Conservation (phyloP, 1,284 basidiomycete species). For the Fomitopsis pinicola region DNA sequence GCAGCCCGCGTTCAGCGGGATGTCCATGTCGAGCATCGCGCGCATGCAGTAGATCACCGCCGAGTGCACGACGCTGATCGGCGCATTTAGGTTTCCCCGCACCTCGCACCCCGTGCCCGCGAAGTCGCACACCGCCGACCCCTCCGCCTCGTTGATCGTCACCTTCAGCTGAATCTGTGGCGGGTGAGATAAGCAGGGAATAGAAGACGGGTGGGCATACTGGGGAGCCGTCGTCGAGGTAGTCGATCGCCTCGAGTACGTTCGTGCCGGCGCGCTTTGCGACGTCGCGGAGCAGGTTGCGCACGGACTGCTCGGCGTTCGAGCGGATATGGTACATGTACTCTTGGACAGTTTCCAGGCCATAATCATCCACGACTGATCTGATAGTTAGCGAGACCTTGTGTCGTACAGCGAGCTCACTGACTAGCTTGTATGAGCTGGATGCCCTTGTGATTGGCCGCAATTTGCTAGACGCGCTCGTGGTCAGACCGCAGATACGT, state of each 20-base stretch:
- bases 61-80: conserved; percentile 85
- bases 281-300: conserved; percentile 80
- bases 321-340: conserved; percentile 90
- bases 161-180: conserved; percentile 74
- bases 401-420: conserved; percentile 8
- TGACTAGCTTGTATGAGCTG: conserved; percentile 74
- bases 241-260: conserved; percentile 68
- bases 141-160: conserved; percentile 72
- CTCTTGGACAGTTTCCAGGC: conserved; percentile 82
- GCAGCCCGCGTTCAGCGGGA: conserved; percentile 93
- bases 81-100: conserved; percentile 86
- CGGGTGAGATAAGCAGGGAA: conserved; percentile 1
- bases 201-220: conserved; percentile 33
- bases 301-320: conserved; percentile 89
- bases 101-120: conserved; percentile 87
- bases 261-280: conserved; percentile 63
- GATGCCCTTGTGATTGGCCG: conserved; percentile 93
- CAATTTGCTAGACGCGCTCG: conserved; percentile 69
- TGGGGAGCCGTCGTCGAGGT: conserved; percentile 87
- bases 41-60: conserved; percentile 96
- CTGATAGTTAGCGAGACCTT: neutral
- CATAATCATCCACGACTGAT: conserved; percentile 82
- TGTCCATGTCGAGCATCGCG: conserved; percentile 88
- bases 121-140: conserved; percentile 89
- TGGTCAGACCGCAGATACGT: too few relatives aligned